Evolutionary conservation across 352 stramenopile genomes (phyloP).

Genomic region (Phytophthora pinifolia): DNA sequence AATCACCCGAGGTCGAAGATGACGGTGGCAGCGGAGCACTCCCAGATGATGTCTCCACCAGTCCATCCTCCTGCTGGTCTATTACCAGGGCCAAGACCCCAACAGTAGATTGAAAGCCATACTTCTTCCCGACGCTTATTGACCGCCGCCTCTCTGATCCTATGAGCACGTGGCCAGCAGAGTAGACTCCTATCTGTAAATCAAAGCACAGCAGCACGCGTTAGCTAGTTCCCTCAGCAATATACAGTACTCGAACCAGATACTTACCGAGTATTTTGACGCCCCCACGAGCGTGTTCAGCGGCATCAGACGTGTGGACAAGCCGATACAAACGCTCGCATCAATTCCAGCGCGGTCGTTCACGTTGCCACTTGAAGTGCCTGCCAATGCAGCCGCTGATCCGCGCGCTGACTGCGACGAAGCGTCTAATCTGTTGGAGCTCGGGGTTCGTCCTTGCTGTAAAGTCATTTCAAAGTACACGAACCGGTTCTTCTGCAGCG

Average conservation of each 20-base stretch:
- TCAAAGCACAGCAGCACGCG: slow-evolving; percentile 5
- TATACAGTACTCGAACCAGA: background rate
- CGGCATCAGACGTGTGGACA: slow-evolving; percentile 75
- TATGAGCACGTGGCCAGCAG: slow-evolving; percentile 73
- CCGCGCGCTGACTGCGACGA: slow-evolving; percentile 13
- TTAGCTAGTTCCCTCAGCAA: slow-evolving; percentile 2
- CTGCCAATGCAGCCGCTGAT: slow-evolving; percentile 4
- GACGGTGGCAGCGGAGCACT: slow-evolving; percentile 8
- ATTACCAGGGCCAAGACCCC: slow-evolving; percentile 70
- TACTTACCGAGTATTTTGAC: slow-evolving; percentile 74
- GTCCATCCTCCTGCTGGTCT: slow-evolving; percentile 32
- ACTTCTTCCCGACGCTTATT: slow-evolving; percentile 53
- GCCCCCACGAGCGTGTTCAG: slow-evolving; percentile 82
- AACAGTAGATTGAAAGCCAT: slow-evolving; percentile 66
- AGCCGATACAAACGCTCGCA: slow-evolving; percentile 75
- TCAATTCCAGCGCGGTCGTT: slow-evolving; percentile 37
- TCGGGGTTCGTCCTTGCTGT: slow-evolving; percentile 42
- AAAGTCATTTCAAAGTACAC: slow-evolving; percentile 89
- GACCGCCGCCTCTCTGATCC: slow-evolving; percentile 59
- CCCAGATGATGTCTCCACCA: slow-evolving; percentile 8
- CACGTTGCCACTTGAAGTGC: slow-evolving; percentile 1
- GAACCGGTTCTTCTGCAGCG: slow-evolving; percentile 63
- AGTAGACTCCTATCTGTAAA: slow-evolving; percentile 78
- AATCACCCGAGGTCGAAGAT: slow-evolving; percentile 10
- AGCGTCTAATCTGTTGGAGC: slow-evolving; percentile 15